Conservation (phyloP, 2,329 filamentous ascomycete genomes). For the Sclerotinia trifoliorum region DNA sequence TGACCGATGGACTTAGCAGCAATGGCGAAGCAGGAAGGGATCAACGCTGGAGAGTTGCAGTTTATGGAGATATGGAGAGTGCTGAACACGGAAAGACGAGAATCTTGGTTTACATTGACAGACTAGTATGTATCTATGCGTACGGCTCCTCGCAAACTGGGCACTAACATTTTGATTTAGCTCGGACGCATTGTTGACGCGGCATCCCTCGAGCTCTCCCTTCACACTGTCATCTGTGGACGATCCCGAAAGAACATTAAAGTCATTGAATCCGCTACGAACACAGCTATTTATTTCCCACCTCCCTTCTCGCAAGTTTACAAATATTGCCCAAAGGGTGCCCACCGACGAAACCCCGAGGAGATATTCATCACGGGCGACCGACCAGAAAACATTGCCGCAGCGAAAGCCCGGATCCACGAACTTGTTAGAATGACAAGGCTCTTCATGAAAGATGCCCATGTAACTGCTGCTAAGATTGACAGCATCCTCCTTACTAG, state of each 20-base stretch:
- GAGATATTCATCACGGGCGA: slow-evolving; percentile 96
- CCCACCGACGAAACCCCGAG: slow-evolving; percentile 76
- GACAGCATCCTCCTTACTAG: slow-evolving; percentile 90
- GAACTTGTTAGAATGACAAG: slow-evolving; percentile 80
- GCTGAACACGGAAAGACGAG: slow-evolving; percentile 96
- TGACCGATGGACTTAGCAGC: slow-evolving; percentile 71
- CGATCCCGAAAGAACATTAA: slow-evolving; percentile 97
- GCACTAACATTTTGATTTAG: slow-evolving; percentile 47
- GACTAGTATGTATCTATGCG: slow-evolving; percentile 29
- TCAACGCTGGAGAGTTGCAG: slow-evolving; percentile 85
- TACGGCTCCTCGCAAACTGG: slow-evolving; percentile 17
- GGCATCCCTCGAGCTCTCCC: slow-evolving; percentile 77
- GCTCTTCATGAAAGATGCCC: slow-evolving; percentile 87
- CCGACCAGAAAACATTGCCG: slow-evolving; percentile 75
- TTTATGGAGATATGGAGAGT: slow-evolving; percentile 93
- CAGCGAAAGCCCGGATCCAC: slow-evolving; percentile 87
- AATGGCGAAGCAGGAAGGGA: slow-evolving; percentile 76
- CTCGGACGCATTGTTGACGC: slow-evolving; percentile 73
- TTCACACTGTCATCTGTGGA: slow-evolving; percentile 90
- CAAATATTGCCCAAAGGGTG: slow-evolving; percentile 81
- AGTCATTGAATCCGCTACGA: slow-evolving; percentile 90
- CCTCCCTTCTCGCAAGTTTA: slow-evolving; percentile 90
- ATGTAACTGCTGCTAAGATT: slow-evolving; percentile 86
- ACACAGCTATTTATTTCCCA: slow-evolving; percentile 97
- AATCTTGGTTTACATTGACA: slow-evolving; percentile 92